Base-by-base conservation (phyloP, 306 rosid genomes). In the Vicia sativa region DNA sequence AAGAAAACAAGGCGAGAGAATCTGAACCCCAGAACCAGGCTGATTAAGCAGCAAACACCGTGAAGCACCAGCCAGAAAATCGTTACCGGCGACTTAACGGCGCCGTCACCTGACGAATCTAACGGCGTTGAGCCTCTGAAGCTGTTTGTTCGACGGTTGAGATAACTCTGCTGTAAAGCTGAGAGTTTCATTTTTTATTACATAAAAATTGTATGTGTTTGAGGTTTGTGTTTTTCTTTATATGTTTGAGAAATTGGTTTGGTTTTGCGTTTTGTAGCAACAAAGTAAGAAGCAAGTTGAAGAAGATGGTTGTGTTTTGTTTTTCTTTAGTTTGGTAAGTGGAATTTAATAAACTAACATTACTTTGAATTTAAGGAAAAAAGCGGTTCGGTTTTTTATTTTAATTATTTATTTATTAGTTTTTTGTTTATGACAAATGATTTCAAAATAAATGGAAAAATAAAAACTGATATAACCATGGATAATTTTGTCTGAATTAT, bases 1-100 rank as follows among this genome's bases (percentile, higher is more conserved):
- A 95, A 91, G 79, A 95, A 95, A n/a, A 95, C 96, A 1, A 95
- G 95, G 13, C 97, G 95, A 13, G 99, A 95, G 77, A 95, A 95
- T 44, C 99, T 89, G 83, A 87, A 95, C 18, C 99, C 99, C 4
- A 95, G 96, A 10, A 95, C 85, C 7, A 95, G 92, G 42, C 99
- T 95, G 16, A 95, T 82, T 26, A 95, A 83, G 73, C 99, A 95
- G 74, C 99, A 95, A n/a, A 95, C 82, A 0, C 91, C 95, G 62
- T 95, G 97, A 7, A 95, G 86, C 5, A 88, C 63, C 2, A 95
- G 81, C 99, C 99, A 95, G 73, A 91, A 95, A 41, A 95, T 48
- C 13, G 91, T 82, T 5, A 92, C 87, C 48, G 97, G 89, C 0
- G 97, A 88, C 82, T 83, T 95, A 7, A 80, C 75, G 25, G 88